Evolutionary conservation across 345 rosid species (phyloP).

Genomic region (Stellera chamaejasme): DNA sequence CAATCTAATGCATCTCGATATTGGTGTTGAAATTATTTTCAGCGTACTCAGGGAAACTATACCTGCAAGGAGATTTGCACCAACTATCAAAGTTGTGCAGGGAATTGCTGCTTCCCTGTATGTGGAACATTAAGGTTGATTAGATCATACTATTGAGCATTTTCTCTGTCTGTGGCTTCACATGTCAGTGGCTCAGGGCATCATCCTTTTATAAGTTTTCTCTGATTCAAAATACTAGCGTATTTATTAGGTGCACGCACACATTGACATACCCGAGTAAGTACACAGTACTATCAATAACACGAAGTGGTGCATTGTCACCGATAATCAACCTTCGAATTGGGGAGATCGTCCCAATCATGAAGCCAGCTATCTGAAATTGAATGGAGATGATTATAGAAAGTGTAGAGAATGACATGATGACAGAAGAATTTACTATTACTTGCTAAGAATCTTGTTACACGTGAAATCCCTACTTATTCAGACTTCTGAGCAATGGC

Average conservation of each 20-base stretch:
- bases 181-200: no score
- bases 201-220: no score
- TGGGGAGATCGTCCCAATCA: slow-evolving; percentile 36
- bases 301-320: slow-evolving; percentile 48
- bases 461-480: no score
- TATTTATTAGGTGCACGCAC: no score
- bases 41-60: no score
- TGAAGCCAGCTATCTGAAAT: slow-evolving; percentile 48
- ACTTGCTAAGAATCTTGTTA: no score
- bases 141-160: not conserved
- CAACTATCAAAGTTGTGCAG: slow-evolving; percentile 46
- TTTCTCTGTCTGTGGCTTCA: not conserved
- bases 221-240: no score
- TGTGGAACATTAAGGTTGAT: no score
- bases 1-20: no score
- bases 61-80: slow-evolving; percentile 68
- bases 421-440: no score
- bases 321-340: slow-evolving; percentile 39
- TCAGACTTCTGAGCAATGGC: no score
- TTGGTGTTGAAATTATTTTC: no score
- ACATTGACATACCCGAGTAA: slow-evolving; percentile 43
- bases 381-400: not conserved
- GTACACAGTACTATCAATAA: slow-evolving; percentile 45
- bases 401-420: not conserved
- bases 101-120: slow-evolving; percentile 66